Percentiles rank a stretch among this genome's conserved stretches.
Conservation (phyloP, 768 basidiomycete genomes). For the Rhizopogon rudus region DNA sequence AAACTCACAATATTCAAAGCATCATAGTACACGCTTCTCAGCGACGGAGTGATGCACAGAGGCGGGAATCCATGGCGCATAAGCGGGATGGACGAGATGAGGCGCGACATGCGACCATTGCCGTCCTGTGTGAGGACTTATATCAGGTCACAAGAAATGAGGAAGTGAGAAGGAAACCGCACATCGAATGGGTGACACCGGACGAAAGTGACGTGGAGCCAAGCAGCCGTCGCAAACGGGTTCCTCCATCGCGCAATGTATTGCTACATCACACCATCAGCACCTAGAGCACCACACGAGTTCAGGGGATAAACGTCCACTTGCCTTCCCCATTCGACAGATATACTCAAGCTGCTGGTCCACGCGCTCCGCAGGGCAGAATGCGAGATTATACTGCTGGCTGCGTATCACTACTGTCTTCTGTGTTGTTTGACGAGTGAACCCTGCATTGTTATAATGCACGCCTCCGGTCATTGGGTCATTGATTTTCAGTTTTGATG, state of each 20-base stretch:
- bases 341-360: slow-evolving; percentile 30
- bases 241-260: slow-evolving; percentile 33
- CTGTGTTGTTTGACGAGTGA: slow-evolving; percentile 22
- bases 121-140: slow-evolving; percentile 20
- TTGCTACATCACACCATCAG: slow-evolving; percentile 18
- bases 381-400: slow-evolving; percentile 28
- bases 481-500: slow-evolving; percentile 24
- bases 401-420: slow-evolving; percentile 26
- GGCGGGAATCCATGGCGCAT: slow-evolving; percentile 28
- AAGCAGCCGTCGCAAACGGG: slow-evolving; percentile 31
- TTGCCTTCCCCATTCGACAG: slow-evolving; percentile 29
- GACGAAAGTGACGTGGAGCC: slow-evolving; percentile 29
- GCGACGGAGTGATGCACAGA: slow-evolving; percentile 22
- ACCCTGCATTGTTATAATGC: slow-evolving; percentile 25
- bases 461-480: slow-evolving; percentile 10
- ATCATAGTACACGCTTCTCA: slow-evolving; percentile 22
- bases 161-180: slow-evolving; percentile 4
- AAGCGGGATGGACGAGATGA: slow-evolving; percentile 30
- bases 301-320: neutral
- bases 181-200: slow-evolving; percentile 32
- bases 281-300: neutral
- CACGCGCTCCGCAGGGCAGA: slow-evolving; percentile 23
- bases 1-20: slow-evolving; percentile 27
- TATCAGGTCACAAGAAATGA: neutral
- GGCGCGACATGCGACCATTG: slow-evolving; percentile 30